A percentile compares a stretch with the other conserved stretches of the same genome.
phyloP scores from a whole-genome alignment of 176 grass and related monocot species.

The Puya raimondii region DNA sequence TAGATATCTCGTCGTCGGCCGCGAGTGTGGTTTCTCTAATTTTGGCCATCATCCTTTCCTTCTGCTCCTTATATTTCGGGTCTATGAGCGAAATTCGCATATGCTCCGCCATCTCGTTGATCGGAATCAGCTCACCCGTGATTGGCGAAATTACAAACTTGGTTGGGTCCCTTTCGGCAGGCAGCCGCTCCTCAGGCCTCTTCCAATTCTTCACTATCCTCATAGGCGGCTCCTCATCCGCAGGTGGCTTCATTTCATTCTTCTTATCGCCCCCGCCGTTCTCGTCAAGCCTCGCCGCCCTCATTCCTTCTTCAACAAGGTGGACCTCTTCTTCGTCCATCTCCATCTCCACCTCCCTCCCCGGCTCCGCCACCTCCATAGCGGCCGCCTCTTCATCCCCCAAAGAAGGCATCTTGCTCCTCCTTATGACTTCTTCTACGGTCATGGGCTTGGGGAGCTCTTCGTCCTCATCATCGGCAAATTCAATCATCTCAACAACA shows the following conservation, averaged over 20 bases:
- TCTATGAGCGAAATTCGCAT: conserved; percentile 98
- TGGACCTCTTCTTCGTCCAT: conserved; percentile 96
- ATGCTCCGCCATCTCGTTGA: conserved; percentile 97
- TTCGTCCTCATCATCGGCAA: conserved; percentile 74
- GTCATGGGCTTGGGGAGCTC: conserved; percentile 71
- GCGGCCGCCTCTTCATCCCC: conserved; percentile 31
- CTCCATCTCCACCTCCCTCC: conserved; percentile 67
- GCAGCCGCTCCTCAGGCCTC: conserved; percentile 75
- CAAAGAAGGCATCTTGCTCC: conserved; percentile 62
- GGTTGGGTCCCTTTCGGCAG: conserved; percentile 59
- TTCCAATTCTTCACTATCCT: conserved; percentile 99
- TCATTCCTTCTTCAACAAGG: conserved; percentile 92
- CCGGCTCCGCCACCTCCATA: conserved; percentile 51
- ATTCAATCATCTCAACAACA: conserved; percentile 86
- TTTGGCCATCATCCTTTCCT: conserved; percentile 95
- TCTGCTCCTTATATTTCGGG: conserved; percentile 98
- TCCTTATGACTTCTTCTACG: conserved; percentile 68
- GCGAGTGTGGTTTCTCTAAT: conserved; percentile 94
- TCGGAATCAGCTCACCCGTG: conserved; percentile 84
- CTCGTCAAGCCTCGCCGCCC: conserved; percentile 49
- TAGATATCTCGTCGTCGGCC: conserved; percentile 83
- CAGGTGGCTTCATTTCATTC: conserved; percentile 22
- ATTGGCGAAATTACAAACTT: conserved; percentile 94
- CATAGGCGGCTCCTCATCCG: conserved; percentile 73
- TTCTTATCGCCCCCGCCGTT: conserved; percentile 27